Percentiles rank a stretch among this genome's conserved stretches.
Conservation (phyloP, 805 yeast genomes). For the Ogataea methylovora region DNA sequence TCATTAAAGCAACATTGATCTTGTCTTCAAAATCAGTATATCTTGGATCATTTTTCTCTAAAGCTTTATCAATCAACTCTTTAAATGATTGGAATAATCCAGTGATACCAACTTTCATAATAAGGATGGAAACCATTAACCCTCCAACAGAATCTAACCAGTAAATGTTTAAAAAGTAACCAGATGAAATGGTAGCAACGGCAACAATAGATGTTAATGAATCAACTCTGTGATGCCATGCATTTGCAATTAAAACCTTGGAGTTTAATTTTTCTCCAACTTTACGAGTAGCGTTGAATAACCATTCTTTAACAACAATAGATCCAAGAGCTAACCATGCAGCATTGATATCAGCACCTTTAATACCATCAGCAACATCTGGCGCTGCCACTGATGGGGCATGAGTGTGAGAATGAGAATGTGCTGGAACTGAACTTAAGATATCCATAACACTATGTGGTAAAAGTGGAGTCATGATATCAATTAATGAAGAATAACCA, state of each 20-base stretch:
- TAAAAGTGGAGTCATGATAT: slow-evolving; percentile 57
- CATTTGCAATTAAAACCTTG: slow-evolving; percentile 89
- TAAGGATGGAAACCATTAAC: slow-evolving; percentile 69
- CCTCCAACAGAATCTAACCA: slow-evolving; percentile 96
- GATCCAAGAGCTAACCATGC: slow-evolving; percentile 95
- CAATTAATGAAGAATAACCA: slow-evolving; percentile 76
- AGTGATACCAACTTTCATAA: slow-evolving; percentile 76
- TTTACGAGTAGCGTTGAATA: slow-evolving; percentile 73
- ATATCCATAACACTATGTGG: slow-evolving; percentile 56
- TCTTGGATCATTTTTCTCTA: slow-evolving; percentile 41
- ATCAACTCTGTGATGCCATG: slow-evolving; percentile 98
- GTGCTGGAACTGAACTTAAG: slow-evolving; percentile 40
- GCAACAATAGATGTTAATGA: slow-evolving; percentile 90
- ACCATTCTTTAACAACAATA: slow-evolving; percentile 80
- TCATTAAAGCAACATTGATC: slow-evolving; percentile 26
- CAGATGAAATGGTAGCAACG: slow-evolving; percentile 77
- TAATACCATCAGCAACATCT: slow-evolving; percentile 6
- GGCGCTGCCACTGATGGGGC: slow-evolving; percentile 8
- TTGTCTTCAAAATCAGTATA: slow-evolving; percentile 33
- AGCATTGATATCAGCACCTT: slow-evolving; percentile 68
- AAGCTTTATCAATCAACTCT: slow-evolving; percentile 74
- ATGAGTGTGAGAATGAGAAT: slow-evolving; percentile 49
- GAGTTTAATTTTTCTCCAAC: slow-evolving; percentile 76
- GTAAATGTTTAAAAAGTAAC: slow-evolving; percentile 65
- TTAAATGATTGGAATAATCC: slow-evolving; percentile 63